Percentiles rank a stretch among this genome's conserved stretches.
These are phyloP conservation scores for Colletotrichum falcatum DNA, from an alignment of 2,329 filamentous ascomycete species.

Conservation along the genomic window DNA sequence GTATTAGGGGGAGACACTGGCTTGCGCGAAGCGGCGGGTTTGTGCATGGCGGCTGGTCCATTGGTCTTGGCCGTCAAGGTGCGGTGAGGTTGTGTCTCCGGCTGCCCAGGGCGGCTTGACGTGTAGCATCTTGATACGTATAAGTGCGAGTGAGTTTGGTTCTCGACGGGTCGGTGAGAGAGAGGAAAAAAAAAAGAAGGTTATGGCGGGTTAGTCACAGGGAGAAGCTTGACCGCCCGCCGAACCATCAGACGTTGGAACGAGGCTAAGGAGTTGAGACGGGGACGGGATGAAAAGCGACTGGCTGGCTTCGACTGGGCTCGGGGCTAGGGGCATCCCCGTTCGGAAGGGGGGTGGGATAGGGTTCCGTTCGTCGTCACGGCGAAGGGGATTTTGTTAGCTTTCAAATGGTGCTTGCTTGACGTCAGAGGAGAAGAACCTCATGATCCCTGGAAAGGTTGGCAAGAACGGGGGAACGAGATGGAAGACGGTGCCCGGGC, in stretches of 20 bases:
- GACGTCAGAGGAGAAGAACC: conserved; percentile 11
- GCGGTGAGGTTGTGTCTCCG: neutral
- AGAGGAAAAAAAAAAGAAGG: neutral
- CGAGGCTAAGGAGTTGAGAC: conserved; percentile 1
- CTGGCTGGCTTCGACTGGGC: neutral
- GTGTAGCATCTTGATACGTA: neutral
- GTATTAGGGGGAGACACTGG: too few species aligned
- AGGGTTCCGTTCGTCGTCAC: neutral
- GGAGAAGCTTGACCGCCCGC: neutral
- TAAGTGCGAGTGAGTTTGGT: neutral
- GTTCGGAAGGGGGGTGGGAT: neutral
- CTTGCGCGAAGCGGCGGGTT: conserved; percentile 17
- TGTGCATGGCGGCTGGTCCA: conserved; percentile 8
- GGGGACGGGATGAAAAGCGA: neutral
- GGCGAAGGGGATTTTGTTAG: neutral
- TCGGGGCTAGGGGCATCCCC: neutral
- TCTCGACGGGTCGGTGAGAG: neutral
- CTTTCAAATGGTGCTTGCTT: neutral
- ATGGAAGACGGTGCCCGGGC: too few species aligned
- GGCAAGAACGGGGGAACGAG: neutral
- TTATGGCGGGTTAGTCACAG: neutral
- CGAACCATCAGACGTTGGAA: neutral
- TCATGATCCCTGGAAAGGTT: neutral
- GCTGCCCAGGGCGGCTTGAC: conserved; percentile 9
- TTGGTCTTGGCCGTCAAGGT: conserved; percentile 18